These are phyloP conservation scores for Tuber umbilicatum DNA, from an alignment of 495 filamentous ascomycete species.

Conservation along the genomic window DNA sequence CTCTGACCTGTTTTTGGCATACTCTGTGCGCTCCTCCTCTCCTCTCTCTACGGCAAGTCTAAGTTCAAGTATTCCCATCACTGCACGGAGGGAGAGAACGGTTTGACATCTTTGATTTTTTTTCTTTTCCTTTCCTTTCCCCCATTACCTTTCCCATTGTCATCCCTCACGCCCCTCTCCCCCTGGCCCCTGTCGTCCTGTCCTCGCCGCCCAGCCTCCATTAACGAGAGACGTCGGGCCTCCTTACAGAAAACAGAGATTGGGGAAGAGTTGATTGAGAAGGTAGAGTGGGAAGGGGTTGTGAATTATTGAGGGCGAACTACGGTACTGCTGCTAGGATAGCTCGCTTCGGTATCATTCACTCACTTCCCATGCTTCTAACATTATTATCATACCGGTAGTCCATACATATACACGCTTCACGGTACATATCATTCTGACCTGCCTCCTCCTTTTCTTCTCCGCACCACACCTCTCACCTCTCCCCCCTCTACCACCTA, in stretches of 20 bases:
- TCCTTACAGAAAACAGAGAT: constrained; percentile 27
- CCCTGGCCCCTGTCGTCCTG: constrained; percentile 31
- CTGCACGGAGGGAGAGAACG: constrained; percentile 24
- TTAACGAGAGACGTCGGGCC: constrained; percentile 28
- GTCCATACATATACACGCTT: background rate
- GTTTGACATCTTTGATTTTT: constrained; percentile 34
- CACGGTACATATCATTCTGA: constrained; percentile 30
- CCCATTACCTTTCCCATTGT: background rate
- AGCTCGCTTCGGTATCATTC: background rate
- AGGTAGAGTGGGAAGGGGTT: constrained; percentile 16
- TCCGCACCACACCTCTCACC: constrained; percentile 37
- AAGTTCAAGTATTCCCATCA: constrained; percentile 35
- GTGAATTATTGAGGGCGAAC: constrained; percentile 10
- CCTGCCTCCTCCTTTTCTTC: constrained; percentile 40
- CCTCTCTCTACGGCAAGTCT: constrained; percentile 30
- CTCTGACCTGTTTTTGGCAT: constrained; percentile 4
- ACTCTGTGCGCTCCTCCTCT: constrained; percentile 15
- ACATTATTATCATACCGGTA: background rate
- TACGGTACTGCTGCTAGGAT: constrained; percentile 17
- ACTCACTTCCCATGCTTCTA: constrained; percentile 9
- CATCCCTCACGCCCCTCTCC: background rate
- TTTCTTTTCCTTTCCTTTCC: background rate
- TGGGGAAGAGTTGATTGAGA: constrained; percentile 13
- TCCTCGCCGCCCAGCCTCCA: constrained; percentile 36
- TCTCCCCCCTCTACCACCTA: constrained; percentile 25